These are phyloP conservation scores for Boletus pseudopeckii DNA, from an alignment of 768 basidiomycete genomes.

Conservation along the genomic window DNA sequence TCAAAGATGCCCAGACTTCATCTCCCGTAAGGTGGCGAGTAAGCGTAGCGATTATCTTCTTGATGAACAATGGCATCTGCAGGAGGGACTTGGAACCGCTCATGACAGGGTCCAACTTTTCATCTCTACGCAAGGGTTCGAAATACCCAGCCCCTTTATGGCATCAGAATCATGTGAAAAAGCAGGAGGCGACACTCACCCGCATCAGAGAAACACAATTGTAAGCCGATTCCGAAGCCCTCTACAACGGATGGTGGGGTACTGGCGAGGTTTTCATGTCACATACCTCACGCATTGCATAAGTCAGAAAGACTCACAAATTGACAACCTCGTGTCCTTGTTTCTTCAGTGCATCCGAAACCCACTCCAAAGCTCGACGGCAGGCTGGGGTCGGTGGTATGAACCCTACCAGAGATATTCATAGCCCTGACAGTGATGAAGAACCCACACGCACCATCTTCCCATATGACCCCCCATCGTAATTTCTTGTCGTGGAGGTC, in stretches of 20 bases:
- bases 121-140: slow-evolving; percentile 32
- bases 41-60: slow-evolving; percentile 42
- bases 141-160: slow-evolving; percentile 44
- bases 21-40: slow-evolving; percentile 29
- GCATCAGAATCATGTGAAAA: background rate
- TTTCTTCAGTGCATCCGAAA: slow-evolving; percentile 31
- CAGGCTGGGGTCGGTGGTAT: slow-evolving; percentile 40
- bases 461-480: slow-evolving; percentile 40
- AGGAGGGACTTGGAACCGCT: slow-evolving; percentile 22
- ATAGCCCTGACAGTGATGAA: background rate
- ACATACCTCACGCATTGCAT: background rate
- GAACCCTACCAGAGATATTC: slow-evolving; percentile 27
- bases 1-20: slow-evolving; percentile 28
- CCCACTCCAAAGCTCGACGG: slow-evolving; percentile 35
- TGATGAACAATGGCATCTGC: slow-evolving; percentile 34
- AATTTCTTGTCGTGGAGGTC: slow-evolving; percentile 34
- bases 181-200: slow-evolving; percentile 31
- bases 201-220: slow-evolving; percentile 55
- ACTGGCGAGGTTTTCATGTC: slow-evolving; percentile 17
- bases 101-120: slow-evolving; percentile 34
- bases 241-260: slow-evolving; percentile 47
- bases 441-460: slow-evolving; percentile 34
- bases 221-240: slow-evolving; percentile 51
- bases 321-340: slow-evolving; percentile 40
- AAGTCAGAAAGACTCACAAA: slow-evolving; percentile 29